Conservation (phyloP, 257 asterid genomes). For the Penstemon davidsonii region DNA sequence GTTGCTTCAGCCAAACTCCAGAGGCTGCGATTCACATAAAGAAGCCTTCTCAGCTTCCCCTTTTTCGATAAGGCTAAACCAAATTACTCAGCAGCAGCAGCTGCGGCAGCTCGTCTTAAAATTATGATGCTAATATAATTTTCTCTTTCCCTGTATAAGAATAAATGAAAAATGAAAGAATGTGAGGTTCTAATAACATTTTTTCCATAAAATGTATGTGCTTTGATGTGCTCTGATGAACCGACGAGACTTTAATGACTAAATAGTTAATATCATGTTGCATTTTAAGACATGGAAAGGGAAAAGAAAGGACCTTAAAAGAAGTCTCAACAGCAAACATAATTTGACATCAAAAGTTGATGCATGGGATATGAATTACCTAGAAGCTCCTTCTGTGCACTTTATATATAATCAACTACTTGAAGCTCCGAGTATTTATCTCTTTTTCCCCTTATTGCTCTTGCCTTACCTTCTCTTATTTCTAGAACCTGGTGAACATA, state of each 20-base stretch:
- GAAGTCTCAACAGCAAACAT: conserved; percentile 11
- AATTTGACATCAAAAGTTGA: background rate
- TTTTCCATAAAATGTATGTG: no score
- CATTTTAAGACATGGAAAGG: background rate
- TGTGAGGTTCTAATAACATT: no score
- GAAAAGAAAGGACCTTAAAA: conserved; percentile 11
- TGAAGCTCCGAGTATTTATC: conserved; percentile 58
- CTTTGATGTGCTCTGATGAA: background rate
- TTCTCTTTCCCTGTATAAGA: background rate
- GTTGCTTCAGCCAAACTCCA: background rate
- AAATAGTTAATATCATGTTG: background rate
- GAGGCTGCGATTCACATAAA: background rate
- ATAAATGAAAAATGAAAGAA: no score
- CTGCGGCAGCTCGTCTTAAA: background rate
- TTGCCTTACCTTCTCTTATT: conserved; percentile 68
- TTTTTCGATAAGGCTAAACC: background rate
- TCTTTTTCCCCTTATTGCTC: conserved; percentile 65
- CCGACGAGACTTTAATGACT: background rate
- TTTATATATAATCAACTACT: conserved; percentile 59
- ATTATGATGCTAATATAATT: background rate
- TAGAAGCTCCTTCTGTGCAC: conserved; percentile 2
- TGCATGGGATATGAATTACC: conserved; percentile 18
- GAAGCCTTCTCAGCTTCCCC: conserved; percentile 1
- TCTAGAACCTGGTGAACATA: conserved; percentile 66
- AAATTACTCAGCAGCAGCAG: background rate